These are phyloP conservation scores for Polyrhizophydium stewartii DNA, from an alignment of 371 early-diverging fungal species.

Conservation along the genomic window DNA sequence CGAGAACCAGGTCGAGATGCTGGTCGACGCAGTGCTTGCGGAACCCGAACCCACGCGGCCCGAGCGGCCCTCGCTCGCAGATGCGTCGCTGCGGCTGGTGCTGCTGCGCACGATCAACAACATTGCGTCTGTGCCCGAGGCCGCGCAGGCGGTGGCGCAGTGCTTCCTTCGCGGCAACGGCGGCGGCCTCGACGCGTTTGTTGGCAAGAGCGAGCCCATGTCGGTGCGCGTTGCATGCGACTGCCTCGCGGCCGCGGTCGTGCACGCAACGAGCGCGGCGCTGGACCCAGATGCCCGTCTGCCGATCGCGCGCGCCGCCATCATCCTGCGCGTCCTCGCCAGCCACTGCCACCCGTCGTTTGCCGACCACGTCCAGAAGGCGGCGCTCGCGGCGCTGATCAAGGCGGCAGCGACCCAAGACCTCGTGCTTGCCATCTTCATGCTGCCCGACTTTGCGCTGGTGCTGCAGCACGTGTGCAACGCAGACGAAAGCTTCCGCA, in stretches of 20 bases:
- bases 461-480: constrained; percentile 13
- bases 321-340: neutral
- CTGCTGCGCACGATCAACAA: neutral
- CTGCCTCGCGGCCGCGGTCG: neutral
- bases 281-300: neutral
- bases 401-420: constrained; percentile 13
- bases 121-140: neutral
- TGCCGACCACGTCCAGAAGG: constrained; percentile 1
- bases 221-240: neutral
- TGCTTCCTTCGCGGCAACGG: neutral
- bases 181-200: neutral
- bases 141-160: neutral
- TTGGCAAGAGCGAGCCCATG: neutral
- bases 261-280: neutral
- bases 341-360: neutral
- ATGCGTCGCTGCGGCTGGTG: neutral
- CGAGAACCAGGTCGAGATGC: constrained; percentile 7
- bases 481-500: constrained; percentile 7
- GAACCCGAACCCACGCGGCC: neutral
- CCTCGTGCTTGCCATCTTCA: constrained; percentile 12
- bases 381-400: constrained; percentile 16
- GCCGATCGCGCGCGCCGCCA: neutral
- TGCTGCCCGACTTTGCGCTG: neutral
- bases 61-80: neutral
- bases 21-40: constrained; percentile 8